Evolutionary conservation across 2,329 filamentous ascomycete species (phyloP), one percentile per base, ranked within the genome.

Genomic region (Corynespora cassiicola): DNA sequence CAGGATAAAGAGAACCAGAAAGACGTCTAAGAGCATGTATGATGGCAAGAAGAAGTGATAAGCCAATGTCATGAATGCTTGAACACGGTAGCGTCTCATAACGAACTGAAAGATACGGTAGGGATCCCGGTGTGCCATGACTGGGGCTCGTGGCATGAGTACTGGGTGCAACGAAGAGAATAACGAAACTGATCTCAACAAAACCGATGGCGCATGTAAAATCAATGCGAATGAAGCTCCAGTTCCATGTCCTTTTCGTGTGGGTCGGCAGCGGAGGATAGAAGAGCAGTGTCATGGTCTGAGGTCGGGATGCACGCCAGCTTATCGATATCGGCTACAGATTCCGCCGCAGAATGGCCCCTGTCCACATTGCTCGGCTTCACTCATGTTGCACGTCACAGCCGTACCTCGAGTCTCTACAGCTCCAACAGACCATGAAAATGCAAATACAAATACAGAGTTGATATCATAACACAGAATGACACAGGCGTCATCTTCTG

Each of bases 31-130:
- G 23, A 62, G 54, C 42, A 58, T 39, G 5, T 55, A 55, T 6
- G 59, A 58, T 14, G 54, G 53, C 11, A 65, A 47, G 43, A 65
- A 64, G 54, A 64, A 63, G 50, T 65, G 59, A 31, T 63, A 60
- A 20, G 58, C 61, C 27, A 65, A 47, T 32, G 63, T 62, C 40
- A 65, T 34, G 34, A 58, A 65, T 21, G 61, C 59, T 33, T 65
- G 61, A 1, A 55, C 49, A 3, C 61, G 47, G 39, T 65, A 65
- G 42, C 59, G 34, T 35, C 48, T 52, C 42, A 51, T 52, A 46
- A 65, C 62, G 19, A 53, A 57, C 20, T 57, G 52, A 23, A 65
- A n/a, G n/a, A n/a, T n/a, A n/a, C n/a, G n/a, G n/a, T n/a, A n/a
- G n/a, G n/a, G n/a, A n/a, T n/a, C n/a, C n/a, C n/a, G n/a, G n/a